Evolutionary conservation across 2,329 filamentous ascomycete species (phyloP), one percentile per base, ranked within the genome.

Genomic region (Diaporthe humulicola): DNA sequence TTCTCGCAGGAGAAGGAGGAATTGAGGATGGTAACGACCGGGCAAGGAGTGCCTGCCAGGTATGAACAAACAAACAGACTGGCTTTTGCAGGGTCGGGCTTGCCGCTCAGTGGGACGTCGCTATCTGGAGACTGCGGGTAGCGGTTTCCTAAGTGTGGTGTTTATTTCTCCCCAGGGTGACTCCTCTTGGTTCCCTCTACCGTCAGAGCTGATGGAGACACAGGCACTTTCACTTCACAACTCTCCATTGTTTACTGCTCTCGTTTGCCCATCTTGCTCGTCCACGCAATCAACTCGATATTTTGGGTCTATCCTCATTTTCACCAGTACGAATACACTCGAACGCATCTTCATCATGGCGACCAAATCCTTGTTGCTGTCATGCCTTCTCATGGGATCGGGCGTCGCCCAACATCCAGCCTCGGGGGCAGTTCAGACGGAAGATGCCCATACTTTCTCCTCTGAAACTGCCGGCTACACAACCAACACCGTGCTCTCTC

Each of bases 281-380:
- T 30, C 22, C 33, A 40, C 48, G 5, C 64, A 54, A 19, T 22
- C n/a, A 54, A 9, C 19, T 30, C 22, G 14, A 54, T 7, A 40
- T 40, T 14, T 52, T 28, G 5, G 8, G n/a, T 40, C 4, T 28
- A 52, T 4, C 48, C 19, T 30, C 9, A 36, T 40, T 15, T 33
- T 28, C 57, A 64, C 22, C 40, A 60, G 45, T 36, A n/a, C 60
- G 30, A 45, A 2, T 30, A 48, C n/a, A 19, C 19, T 33, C 25
- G n/a, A 15, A 42, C 36, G 14, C 36, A 61, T 36, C n/a, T 42
- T 42, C 36, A 72, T 25, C 70, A 72, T 72, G 70, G 33, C 33
- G 22, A 61, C 48, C 36, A 40, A 45, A 25, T 72, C 54, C 70
- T 19, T 72, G 4, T 7, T 64, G 19, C 19, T 72, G 33, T 33